Percentiles rank a stretch among this genome's conserved stretches.
phyloP scores from a whole-genome alignment of 805 yeast species.

The Aciculoconidium aculeatum region DNA sequence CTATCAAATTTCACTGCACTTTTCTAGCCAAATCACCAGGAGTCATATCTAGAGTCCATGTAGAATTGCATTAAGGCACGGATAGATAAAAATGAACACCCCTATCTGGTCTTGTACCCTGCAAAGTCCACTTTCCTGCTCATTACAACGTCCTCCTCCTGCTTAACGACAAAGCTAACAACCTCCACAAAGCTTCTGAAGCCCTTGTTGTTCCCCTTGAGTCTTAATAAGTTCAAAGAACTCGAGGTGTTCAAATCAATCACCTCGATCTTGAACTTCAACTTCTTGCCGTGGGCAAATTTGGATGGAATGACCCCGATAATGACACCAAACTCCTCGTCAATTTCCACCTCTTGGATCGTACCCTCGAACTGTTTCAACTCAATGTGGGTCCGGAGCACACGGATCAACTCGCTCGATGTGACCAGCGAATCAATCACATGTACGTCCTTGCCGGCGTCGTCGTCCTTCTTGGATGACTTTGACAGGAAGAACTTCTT shows the following conservation, averaged over 20 bases:
- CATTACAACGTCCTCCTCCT: constrained; percentile 28
- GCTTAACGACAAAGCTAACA: constrained; percentile 39
- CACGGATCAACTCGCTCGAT: constrained; percentile 25
- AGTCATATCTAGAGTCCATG: too few relatives aligned
- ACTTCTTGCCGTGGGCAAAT: constrained; percentile 40
- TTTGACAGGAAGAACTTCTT: constrained; percentile 26
- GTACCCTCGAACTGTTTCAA: constrained; percentile 48
- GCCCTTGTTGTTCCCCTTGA: constrained; percentile 42
- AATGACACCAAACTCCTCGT: constrained; percentile 38
- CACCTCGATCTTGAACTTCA: constrained; percentile 41
- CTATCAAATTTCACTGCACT: too few relatives aligned
- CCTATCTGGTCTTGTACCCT: too few relatives aligned
- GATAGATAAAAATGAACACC: too few relatives aligned
- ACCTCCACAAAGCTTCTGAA: constrained; percentile 39
- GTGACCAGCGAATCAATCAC: constrained; percentile 29
- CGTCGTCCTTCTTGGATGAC: constrained; percentile 7
- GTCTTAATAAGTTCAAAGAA: constrained; percentile 36
- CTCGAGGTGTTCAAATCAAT: constrained; percentile 32
- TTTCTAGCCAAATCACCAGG: too few relatives aligned
- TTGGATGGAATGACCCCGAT: constrained; percentile 44
- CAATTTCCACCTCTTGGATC: constrained; percentile 34
- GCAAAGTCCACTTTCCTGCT: too few relatives aligned
- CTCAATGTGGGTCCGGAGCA: constrained; percentile 36
- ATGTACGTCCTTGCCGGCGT: constrained; percentile 17
- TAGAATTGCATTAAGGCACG: too few relatives aligned